Conservation (phyloP, 129 eudicot genomes). For the Tagetes erecta region DNA sequence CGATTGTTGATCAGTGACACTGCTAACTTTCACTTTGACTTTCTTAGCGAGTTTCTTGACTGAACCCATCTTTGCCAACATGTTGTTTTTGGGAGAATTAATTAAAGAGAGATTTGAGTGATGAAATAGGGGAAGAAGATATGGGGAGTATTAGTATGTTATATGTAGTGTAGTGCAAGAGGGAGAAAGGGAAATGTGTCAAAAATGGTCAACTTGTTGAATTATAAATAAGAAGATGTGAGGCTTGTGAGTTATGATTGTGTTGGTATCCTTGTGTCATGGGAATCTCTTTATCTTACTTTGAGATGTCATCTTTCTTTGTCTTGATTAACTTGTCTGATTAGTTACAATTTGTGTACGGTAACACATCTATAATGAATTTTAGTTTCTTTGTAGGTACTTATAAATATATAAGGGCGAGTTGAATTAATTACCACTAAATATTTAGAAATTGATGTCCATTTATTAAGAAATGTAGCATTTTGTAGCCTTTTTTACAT, state of each 20-base stretch:
- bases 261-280: constrained; percentile 49
- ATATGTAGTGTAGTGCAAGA: constrained; percentile 35
- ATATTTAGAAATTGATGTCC: too few relatives aligned
- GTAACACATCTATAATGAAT: background rate
- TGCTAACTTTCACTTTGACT: constrained; percentile 45
- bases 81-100: constrained; percentile 31
- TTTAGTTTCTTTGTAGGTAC: background rate
- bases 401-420: background rate
- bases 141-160: constrained; percentile 9
- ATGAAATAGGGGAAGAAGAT: background rate
- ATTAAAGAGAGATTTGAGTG: constrained; percentile 9
- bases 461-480: too few relatives aligned
- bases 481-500: too few relatives aligned
- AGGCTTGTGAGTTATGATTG: constrained; percentile 25
- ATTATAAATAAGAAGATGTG: constrained; percentile 28
- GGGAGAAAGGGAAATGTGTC: constrained; percentile 40
- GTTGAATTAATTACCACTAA: background rate
- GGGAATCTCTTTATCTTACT: constrained; percentile 31
- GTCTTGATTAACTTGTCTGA: background rate
- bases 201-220: constrained; percentile 47
- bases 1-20: constrained; percentile 30
- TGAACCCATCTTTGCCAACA: constrained; percentile 71
- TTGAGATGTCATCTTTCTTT: constrained; percentile 21
- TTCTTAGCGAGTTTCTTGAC: constrained; percentile 81
- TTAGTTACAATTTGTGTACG: background rate